Base-by-base conservation (phyloP, 108 stramenopile genomes). In the Chaetoceros tenuissimus region DNA sequence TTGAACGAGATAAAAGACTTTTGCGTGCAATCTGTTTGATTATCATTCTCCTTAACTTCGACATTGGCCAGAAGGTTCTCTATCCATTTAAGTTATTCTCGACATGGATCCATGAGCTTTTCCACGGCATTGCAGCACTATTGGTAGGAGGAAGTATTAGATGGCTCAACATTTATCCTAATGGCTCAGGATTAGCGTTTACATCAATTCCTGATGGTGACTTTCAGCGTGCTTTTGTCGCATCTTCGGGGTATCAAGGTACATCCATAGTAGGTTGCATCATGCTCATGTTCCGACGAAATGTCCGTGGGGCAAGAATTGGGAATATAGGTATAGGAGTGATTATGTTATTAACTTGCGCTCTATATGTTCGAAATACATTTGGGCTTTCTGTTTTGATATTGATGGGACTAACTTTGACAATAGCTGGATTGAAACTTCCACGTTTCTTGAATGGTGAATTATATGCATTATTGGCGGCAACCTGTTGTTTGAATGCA, bases 91-190 rank as follows among this genome's bases (percentile, higher is more conserved):
- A 49, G 50, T 50, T 83, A 0, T 83, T 72, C 55, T 74, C 75
- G 0, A 83, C 82, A 2, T 83, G 82, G 82, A 67, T 83, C 25
- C 82, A 83, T 60, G 82, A 83, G 61, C 54, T 76, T 40, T 80
- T 65, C 29, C 82, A 83, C 49, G 82, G 73, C 0, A 24, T 80
- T 28, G 78, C 77, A 10, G 77, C 73, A 21, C 30, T 67, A 24
- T 60, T 78, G 16, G 48, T 55, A 0, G 77, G 77, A 31, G 77
- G 77, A 7, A 54, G 47, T 16, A 54, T 78, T 22, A 2, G 24
- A 13, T 63, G 64, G 55, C 47, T 83, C 17, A 56, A 68, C 27
- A 75, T 83, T 45, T 83, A 67, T 63, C 64, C 62, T 10, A 73
- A 83, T 67, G 70, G 67, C n/a, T 64, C 64, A 45, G 78, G 82